Base-by-base conservation (phyloP, 306 rosid genomes). In the Myrica gale region DNA sequence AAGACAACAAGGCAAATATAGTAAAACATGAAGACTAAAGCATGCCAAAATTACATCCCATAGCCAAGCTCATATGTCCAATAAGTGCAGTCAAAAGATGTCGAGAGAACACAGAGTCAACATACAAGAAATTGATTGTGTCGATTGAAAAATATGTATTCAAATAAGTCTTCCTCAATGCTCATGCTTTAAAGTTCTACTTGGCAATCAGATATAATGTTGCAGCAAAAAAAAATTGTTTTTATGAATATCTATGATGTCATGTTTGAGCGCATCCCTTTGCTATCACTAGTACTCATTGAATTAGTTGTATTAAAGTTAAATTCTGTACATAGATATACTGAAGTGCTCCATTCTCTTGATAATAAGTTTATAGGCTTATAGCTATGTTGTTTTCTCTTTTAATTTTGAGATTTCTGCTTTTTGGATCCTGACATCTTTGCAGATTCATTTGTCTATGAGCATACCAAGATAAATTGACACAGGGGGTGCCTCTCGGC, bases 1-100 rank as follows among this genome's bases (percentile, higher is more conserved):
- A 72, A 55, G 51, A 66, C 53, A 73, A 66, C n/a, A 57, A 32
- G 16, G 45, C 6, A 69, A 63, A 62, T 15, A 69, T 48, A 53
- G 12, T 52, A 72, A 37, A 54, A 69, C 12, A 41, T 21, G 42
- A 55, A 75, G 16, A 75, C 42, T 63, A 11, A 23, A 19, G 51
- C 50, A 65, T 63, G 41, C 63, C 47, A 50, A 48, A 65, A 15
- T 20, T 52, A 51, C 9, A 39, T 41, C 44, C 48, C 70, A 75
- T 21, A 11, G 20, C 54, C 50, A 50, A 50, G 57, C 44, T 17
- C 26, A 19, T n/a, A 53, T 21, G 73, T 6, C 39, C 23, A 60
- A 39, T 53, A 23, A 42, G 68, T 76, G 55, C 17, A 43, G 45
- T 41, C 5, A 67, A 43, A 26, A 37, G 11, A 55, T 66, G 46